Conservation (phyloP, 2,329 filamentous ascomycete genomes). For the Exophiala xenobiotica region DNA sequence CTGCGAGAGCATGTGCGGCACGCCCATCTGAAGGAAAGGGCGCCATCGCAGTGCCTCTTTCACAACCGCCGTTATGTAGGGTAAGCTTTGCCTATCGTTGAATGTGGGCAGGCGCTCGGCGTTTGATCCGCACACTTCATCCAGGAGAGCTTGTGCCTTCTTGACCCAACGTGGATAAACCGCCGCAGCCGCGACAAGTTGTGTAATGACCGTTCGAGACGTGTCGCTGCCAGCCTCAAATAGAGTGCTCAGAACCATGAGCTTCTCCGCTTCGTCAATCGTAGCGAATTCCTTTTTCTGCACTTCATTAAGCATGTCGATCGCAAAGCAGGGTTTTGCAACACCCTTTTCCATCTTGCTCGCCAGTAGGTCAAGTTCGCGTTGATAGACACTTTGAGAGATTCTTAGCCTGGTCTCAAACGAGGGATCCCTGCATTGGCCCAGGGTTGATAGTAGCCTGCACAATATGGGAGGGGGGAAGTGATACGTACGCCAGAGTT, state of each 20-base stretch:
- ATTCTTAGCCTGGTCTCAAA: neutral
- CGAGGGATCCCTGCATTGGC: too few relatives aligned
- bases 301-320: neutral
- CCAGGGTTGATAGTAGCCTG: too few relatives aligned
- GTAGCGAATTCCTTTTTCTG: neutral
- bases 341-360: slow-evolving; percentile 35
- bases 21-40: slow-evolving; percentile 36
- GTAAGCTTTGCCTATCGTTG: slow-evolving; percentile 32
- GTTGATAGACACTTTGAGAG: neutral
- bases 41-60: slow-evolving; percentile 40
- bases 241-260: neutral
- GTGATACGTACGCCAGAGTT: neutral
- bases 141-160: slow-evolving; percentile 26
- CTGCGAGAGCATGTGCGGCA: slow-evolving; percentile 33
- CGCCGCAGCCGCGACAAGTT: slow-evolving; percentile 31
- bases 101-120: slow-evolving; percentile 33
- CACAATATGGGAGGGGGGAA: too few relatives aligned
- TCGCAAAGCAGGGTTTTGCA: neutral
- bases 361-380: slow-evolving; percentile 28
- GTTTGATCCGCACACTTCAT: slow-evolving; percentile 17
- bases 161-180: slow-evolving; percentile 29
- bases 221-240: slow-evolving; percentile 34
- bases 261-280: slow-evolving; percentile 5
- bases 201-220: slow-evolving; percentile 26
- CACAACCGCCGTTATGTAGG: slow-evolving; percentile 36